Conservation (phyloP, 352 stramenopile genomes). For the Globisporangium middletonii region DNA sequence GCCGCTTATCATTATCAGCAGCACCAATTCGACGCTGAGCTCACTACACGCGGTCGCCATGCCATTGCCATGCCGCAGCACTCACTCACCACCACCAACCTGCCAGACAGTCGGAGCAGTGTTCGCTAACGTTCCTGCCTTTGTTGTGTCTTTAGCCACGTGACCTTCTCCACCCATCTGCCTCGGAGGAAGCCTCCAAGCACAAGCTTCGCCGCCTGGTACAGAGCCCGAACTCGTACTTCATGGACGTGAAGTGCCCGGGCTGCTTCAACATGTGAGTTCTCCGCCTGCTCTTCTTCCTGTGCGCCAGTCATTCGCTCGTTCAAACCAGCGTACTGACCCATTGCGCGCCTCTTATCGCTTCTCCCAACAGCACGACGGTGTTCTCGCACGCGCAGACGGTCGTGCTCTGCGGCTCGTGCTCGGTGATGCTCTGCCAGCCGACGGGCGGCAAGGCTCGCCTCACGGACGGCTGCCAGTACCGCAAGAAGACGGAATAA, state of each 20-base stretch:
- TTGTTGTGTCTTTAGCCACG: constrained; percentile 35
- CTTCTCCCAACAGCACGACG: constrained; percentile 77
- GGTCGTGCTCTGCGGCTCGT: constrained; percentile 95
- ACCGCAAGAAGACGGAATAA: constrained; percentile 99
- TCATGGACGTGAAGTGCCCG: constrained; percentile 99
- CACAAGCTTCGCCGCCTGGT: constrained; percentile 99
- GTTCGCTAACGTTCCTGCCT: constrained; percentile 12
- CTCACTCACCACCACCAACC: background rate
- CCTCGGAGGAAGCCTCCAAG: constrained; percentile 94
- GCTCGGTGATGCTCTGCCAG: constrained; percentile 98
- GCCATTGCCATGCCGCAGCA: background rate
- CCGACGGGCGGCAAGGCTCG: constrained; percentile 97
- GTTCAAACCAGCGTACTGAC: background rate
- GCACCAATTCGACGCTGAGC: background rate
- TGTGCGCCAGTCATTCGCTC: background rate
- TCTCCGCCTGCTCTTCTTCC: background rate
- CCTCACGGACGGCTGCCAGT: constrained; percentile 99
- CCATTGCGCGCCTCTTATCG: background rate
- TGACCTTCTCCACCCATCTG: constrained; percentile 97
- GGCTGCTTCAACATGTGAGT: constrained; percentile 99
- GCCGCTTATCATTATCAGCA: background rate
- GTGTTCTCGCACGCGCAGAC: constrained; percentile 99
- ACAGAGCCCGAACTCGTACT: constrained; percentile 98
- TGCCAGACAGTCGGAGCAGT: background rate
- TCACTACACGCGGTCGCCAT: background rate